Evolutionary conservation across 352 stramenopile genomes (phyloP).

Genomic region (Pythium apleroticum): DNA sequence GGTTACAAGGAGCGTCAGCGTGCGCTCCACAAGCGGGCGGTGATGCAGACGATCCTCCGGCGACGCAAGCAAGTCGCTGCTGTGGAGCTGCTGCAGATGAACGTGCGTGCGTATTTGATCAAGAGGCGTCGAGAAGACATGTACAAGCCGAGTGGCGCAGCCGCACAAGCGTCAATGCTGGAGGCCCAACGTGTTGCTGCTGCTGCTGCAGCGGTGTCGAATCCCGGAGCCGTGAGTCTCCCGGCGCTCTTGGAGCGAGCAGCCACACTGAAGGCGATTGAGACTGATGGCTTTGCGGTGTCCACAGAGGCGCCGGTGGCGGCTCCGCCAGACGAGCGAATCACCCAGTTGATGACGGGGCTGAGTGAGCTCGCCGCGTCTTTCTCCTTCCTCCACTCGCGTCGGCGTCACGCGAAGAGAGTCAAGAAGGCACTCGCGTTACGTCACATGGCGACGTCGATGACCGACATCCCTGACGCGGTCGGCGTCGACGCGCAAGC

Average conservation of each 20-base stretch:
- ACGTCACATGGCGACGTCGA: background rate
- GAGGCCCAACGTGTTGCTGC: conserved; percentile 6
- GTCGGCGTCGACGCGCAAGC: background rate
- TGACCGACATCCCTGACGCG: background rate
- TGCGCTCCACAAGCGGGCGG: conserved; percentile 50
- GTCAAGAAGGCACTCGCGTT: background rate
- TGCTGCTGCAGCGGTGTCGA: background rate
- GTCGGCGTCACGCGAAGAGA: conserved; percentile 15
- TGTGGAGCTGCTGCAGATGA: conserved; percentile 62
- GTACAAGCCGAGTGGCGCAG: conserved; percentile 4
- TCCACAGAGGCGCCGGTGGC: background rate
- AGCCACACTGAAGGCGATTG: background rate
- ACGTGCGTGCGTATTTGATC: conserved; percentile 61
- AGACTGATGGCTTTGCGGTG: background rate
- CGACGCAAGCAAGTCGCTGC: conserved; percentile 51
- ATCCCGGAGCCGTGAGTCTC: background rate
- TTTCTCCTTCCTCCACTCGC: conserved; percentile 28
- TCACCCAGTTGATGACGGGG: conserved; percentile 18
- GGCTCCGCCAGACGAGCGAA: conserved; percentile 7
- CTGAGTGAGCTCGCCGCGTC: conserved; percentile 23
- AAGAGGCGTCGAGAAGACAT: conserved; percentile 30
- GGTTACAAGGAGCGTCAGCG: conserved; percentile 53
- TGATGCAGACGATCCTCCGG: conserved; percentile 48
- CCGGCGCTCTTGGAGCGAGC: background rate
- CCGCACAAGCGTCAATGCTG: conserved; percentile 8